Percentiles rank a stretch among this genome's conserved stretches.
Evolutionary conservation across 2,329 filamentous ascomycete species (phyloP).

Genomic region (Fusarium tricinctum): DNA sequence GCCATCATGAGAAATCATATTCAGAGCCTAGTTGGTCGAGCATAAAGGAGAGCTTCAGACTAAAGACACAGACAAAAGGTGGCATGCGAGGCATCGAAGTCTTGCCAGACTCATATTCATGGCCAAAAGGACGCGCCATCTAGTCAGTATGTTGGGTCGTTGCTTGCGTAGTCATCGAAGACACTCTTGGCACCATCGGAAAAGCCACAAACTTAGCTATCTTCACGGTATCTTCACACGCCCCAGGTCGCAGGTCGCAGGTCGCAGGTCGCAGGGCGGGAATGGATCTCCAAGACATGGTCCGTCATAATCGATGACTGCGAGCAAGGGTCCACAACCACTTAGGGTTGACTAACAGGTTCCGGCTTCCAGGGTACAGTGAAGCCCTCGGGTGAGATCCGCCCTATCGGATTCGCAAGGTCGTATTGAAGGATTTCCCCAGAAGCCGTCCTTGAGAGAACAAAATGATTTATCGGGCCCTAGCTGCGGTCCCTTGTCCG

Average conservation of each 20-base stretch:
- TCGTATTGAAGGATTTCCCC: constrained; percentile 32
- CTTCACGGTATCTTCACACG: constrained; percentile 25
- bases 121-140: constrained; percentile 31
- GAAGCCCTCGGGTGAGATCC: constrained; percentile 24
- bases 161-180: constrained; percentile 41
- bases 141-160: constrained; percentile 60
- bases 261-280: constrained; percentile 24
- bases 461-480: constrained; percentile 25
- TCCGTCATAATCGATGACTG: constrained; percentile 22
- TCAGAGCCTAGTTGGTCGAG: neutral
- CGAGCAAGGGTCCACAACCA: constrained; percentile 37
- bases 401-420: constrained; percentile 35
- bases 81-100: neutral
- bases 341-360: constrained; percentile 36
- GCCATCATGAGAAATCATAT: constrained; percentile 1
- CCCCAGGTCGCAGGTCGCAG: constrained; percentile 11
- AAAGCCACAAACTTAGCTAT: constrained; percentile 31
- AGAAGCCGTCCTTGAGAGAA: constrained; percentile 28
- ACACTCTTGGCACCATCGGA: constrained; percentile 26
- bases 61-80: neutral
- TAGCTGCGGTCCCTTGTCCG: constrained; percentile 26
- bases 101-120: neutral
- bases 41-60: neutral
- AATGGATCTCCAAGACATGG: constrained; percentile 42
- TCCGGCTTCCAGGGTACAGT: constrained; percentile 43